Conservation (phyloP, 495 filamentous ascomycete genomes). For the Cercophora sp. region DNA sequence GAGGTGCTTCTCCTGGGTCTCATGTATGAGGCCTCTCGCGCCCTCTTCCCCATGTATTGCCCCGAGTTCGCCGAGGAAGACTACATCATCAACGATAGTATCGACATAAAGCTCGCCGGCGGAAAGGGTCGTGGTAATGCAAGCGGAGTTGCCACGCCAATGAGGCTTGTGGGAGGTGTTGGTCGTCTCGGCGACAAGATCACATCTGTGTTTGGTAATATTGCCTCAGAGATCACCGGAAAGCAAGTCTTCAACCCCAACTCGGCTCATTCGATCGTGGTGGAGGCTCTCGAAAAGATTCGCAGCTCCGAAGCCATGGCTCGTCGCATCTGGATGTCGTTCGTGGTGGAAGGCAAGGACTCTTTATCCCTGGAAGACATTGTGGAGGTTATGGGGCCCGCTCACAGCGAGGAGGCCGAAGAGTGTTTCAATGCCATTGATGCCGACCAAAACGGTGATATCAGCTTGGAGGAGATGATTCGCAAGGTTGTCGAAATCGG, state of each 20-base stretch:
- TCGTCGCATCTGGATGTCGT: constrained; percentile 95
- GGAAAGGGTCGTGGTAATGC: constrained; percentile 45
- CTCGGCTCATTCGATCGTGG: constrained; percentile 80
- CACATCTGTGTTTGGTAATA: constrained; percentile 86
- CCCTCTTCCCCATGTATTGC: constrained; percentile 87
- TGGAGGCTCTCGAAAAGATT: constrained; percentile 81
- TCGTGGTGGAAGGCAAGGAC: constrained; percentile 85
- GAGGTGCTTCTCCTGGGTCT: constrained; percentile 73
- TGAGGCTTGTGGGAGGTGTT: constrained; percentile 73
- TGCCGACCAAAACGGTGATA: constrained; percentile 85
- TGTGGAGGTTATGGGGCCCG: constrained; percentile 75
- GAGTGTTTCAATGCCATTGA: constrained; percentile 80
- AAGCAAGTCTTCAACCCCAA: constrained; percentile 91
- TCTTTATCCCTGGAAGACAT: constrained; percentile 77
- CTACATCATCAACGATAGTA: constrained; percentile 77
- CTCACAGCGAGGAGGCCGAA: constrained; percentile 67
- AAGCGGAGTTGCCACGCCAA: constrained; percentile 64
- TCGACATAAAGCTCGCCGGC: constrained; percentile 49
- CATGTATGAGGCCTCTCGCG: constrained; percentile 83
- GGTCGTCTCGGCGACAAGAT: constrained; percentile 85
- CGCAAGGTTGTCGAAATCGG: constrained; percentile 78
- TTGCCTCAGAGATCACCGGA: constrained; percentile 89
- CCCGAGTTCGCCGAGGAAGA: constrained; percentile 88
- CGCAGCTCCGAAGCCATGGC: constrained; percentile 82
- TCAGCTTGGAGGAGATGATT: constrained; percentile 93